Evolutionary conservation across 75 land plant species (phyloP), one percentile per base, ranked within the genome.

Genomic region (Isoetes taiwanensis): DNA sequence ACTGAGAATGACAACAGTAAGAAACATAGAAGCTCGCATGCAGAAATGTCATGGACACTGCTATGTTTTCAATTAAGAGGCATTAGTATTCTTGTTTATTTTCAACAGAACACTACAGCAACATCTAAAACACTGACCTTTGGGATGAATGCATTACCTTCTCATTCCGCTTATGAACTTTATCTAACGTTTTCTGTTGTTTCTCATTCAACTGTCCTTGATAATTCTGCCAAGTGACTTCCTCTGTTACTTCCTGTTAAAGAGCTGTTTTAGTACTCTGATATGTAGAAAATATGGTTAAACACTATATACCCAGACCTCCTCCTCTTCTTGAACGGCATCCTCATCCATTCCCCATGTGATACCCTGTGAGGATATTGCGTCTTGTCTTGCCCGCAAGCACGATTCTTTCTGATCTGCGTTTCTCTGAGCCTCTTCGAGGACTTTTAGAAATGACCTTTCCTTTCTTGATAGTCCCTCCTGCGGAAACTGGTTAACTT

Each of bases 311-410:
- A 20, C 28, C 41, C 43, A 42, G 40, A 86, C 98, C 90, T 84
- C 85, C 31, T 58, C 54, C 27, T 56, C 74, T 54, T 84, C 95
- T 71, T 75, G 89, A 72, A 80, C 53, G 53, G 95, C 95, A 77
- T 93, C 98, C 65, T 93, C 98, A 54, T 60, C 74, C 89, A 93
- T 79, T 29, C 98, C 98, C 98, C 98, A 93, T 26, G 90, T 78
- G 42, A 79, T 77, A 46, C 98, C 98, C 32, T 93, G 71, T 37
- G 78, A 70, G 41, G 72, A 56, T 68, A 84, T 71, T 28, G 98
- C 95, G 52, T 93, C 78, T 40, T n/a, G 57, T 57, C 59, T 81
- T 59, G 98, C 98, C 40, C 96, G 77, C 50, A 33, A 59, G 58
- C 86, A 74, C 26, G 98, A 93, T 43, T 80, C 83, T 61, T 87